Evolutionary conservation across 495 filamentous ascomycete species (phyloP), one percentile per base, ranked within the genome.

Genomic region (Talaromyces thailandensis): DNA sequence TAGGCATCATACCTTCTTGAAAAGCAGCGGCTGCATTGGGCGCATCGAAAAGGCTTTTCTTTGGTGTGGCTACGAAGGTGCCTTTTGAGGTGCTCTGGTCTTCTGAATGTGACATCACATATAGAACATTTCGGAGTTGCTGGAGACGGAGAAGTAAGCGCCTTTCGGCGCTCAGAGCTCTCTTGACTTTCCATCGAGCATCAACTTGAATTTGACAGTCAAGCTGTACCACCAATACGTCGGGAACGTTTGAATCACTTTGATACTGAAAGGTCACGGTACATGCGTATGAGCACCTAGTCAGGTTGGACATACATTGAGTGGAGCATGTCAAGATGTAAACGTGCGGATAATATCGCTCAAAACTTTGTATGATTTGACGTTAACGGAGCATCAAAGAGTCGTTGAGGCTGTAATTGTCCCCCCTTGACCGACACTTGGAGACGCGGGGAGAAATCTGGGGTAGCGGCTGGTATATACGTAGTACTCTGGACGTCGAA

Each of bases 51-150:
- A 0, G 83, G 84, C 65, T 87, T 87, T 68, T 87, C 85, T 63
- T 86, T 87, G 1, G 84, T 85, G 67, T 91, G 88, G 55, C 86
- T 87, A 45, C 87, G 81, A 63, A 88, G 76, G 71, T 91, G 87
- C 31, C 88, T 79, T 71, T 88, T 91, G 48, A 91, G 69, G 71
- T 91, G 87, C 67, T 91, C 88, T 18, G 85, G 79, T 66, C 88
- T 74, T 45, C 85, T 82, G 67, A 91, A 91, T 9, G 80, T 82
- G 24, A 76, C 81, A 51, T 76, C 70, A 59, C 83, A 85, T 31
- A 79, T 71, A 4, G 75, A 73, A 62, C 83, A 85, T 71, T 76
- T 71, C 28, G 43, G 37, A 18, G 40, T 29, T 4, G 58, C 8
- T 23, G 59, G 52, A 6, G 57, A 48, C 5, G 12, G 23, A n/a